Percentiles rank a stretch among this genome's conserved stretches.
Evolutionary conservation across 148 eudicot species (phyloP).

Genomic region (Chenopodium formosanum): DNA sequence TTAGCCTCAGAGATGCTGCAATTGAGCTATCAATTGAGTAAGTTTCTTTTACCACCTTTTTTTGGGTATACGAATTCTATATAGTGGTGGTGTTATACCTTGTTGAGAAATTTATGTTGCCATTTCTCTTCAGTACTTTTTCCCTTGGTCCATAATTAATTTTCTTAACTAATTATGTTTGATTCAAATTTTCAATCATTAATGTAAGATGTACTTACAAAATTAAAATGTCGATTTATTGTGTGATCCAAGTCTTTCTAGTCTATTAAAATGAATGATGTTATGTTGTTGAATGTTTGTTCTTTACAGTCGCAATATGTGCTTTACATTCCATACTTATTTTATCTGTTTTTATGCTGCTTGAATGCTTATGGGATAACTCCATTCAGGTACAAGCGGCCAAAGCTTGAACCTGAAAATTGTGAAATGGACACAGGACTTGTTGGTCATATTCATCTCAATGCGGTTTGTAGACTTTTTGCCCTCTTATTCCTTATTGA

Average conservation of each 20-base stretch:
- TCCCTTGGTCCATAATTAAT: background rate
- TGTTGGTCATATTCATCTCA: slow-evolving; percentile 90
- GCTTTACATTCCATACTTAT: background rate
- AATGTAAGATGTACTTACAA: too few relatives aligned
- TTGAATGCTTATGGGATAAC: slow-evolving; percentile 21
- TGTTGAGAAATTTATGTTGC: background rate
- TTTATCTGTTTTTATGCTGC: slow-evolving; percentile 6
- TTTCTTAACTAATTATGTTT: too few relatives aligned
- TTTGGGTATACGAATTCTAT: background rate
- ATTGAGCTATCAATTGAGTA: slow-evolving; percentile 84
- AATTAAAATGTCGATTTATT: background rate
- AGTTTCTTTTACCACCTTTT: slow-evolving; percentile 17
- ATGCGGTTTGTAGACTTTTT: slow-evolving; percentile 49
- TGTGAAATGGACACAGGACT: slow-evolving; percentile 59
- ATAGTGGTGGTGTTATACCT: background rate
- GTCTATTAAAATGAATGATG: background rate
- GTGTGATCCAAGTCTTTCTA: slow-evolving; percentile 1
- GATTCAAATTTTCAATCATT: background rate
- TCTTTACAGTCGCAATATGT: background rate
- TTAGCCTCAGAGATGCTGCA: slow-evolving; percentile 85
- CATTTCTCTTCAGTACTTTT: background rate
- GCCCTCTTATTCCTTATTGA: background rate
- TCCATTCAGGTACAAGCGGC: slow-evolving; percentile 60
- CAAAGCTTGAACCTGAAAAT: slow-evolving; percentile 43
- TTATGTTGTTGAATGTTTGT: background rate